Evolutionary conservation across 1,284 basidiomycete genomes (phyloP).

Genomic region (Trichosporon ovoides): DNA sequence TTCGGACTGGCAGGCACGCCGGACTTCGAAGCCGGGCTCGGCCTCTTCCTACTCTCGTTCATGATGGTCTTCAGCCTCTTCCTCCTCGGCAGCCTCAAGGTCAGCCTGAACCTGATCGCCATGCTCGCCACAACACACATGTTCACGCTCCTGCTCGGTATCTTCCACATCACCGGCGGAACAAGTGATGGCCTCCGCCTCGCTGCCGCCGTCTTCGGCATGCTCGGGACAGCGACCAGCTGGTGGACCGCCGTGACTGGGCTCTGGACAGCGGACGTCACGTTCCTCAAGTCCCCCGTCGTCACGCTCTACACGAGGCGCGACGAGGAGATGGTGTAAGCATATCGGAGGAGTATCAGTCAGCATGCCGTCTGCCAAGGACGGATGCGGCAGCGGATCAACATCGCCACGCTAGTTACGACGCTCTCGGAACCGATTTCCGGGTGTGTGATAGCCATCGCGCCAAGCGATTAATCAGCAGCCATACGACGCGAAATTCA

Average conservation of each 20-base stretch:
- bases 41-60: conserved; percentile 1
- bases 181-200: not conserved
- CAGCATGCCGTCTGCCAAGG: too few relatives aligned
- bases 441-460: too few relatives aligned
- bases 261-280: not conserved
- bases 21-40: not conserved
- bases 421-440: too few relatives aligned
- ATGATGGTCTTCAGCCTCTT: not conserved
- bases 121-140: not conserved
- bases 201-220: not conserved
- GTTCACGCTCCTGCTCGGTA: not conserved
- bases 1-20: not conserved
- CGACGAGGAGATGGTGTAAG: not conserved
- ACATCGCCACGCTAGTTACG: too few relatives aligned
- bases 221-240: not conserved
- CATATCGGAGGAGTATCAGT: too few relatives aligned
- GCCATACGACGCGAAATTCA: too few relatives aligned
- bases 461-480: too few relatives aligned
- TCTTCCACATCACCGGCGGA: not conserved
- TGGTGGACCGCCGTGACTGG: conserved; percentile 5
- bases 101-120: not conserved
- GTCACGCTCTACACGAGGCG: not conserved
- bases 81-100: not conserved
- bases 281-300: not conserved
- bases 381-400: too few relatives aligned